Base-by-base conservation (phyloP, 2,329 filamentous ascomycete genomes). In the Monosporascus sp. region DNA sequence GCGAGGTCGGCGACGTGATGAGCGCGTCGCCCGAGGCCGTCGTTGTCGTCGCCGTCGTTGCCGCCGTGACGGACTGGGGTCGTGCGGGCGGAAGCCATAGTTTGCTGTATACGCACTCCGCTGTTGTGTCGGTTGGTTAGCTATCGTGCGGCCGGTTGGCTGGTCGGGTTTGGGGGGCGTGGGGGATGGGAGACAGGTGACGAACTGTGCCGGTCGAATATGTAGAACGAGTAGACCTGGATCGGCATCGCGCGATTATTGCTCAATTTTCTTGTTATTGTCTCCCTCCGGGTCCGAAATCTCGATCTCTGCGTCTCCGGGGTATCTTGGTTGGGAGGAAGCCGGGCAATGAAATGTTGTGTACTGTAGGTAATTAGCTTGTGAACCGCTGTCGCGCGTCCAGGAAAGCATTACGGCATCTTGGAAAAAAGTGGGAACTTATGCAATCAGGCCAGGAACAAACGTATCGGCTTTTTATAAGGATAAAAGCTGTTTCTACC, bases 181-280 rank as follows among this genome's bases (percentile, higher is more conserved):
- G 52, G 34, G n/a, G 34, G 11, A 7, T 17, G 49, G 27, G 20
- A 51, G 47, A 20, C 27, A 27, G 38, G 38, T 34, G 51, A 66
- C 82, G 68, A 80, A 97, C 94, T 96, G 74, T 99, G 94, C 60
- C 94, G 88, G 75, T 99, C 94, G 71, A 99, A 99, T 69, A 99
- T 97, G 79, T 96, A 96, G 75, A 99, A 96, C 55, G 91, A 92
- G 75, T 95, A 97, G 72, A 97, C 89, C 56, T 69, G 67, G 62
- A 68, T 62, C 56, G 88, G 86, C 94, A 99, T 46, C 25, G 22
- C 25, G 22, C 97, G 68, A 63, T 76, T 70, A 61, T 14, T 11
- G 31, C 31, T 34, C 31, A 14, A 14, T 14, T 14, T 14, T 3
- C 6, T 34, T 34, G 11, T 5, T 34, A 34, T 34, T 14, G 3